Conservation (phyloP, 352 stramenopile genomes). For the Detonula confervacea region DNA sequence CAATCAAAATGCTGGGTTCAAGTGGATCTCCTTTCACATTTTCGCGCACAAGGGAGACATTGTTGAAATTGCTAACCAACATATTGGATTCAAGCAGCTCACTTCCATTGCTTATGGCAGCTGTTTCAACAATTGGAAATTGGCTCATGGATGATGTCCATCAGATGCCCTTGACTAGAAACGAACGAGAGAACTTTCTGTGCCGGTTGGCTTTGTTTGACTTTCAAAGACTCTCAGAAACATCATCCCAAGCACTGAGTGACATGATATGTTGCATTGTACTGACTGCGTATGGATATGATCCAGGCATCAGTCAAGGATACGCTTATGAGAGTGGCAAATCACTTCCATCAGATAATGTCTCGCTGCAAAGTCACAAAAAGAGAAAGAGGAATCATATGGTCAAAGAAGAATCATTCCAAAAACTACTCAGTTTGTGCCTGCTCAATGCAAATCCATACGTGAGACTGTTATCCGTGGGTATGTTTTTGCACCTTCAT, state of each 20-base stretch:
- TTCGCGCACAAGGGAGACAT: slow-evolving; percentile 63
- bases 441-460: slow-evolving; percentile 52
- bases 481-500: slow-evolving; percentile 35
- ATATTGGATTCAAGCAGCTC: slow-evolving; percentile 79
- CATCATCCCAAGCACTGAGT: slow-evolving; percentile 67
- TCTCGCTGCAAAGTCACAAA: background rate
- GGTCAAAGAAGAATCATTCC: slow-evolving; percentile 30
- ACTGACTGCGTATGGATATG: slow-evolving; percentile 48
- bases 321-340: slow-evolving; percentile 34
- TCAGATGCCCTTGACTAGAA: slow-evolving; percentile 66
- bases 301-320: slow-evolving; percentile 26
- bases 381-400: slow-evolving; percentile 6
- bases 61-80: slow-evolving; percentile 66
- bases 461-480: slow-evolving; percentile 33
- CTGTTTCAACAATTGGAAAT: slow-evolving; percentile 67
- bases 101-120: slow-evolving; percentile 73
- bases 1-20: slow-evolving; percentile 62
- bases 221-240: slow-evolving; percentile 68
- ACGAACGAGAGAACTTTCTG: slow-evolving; percentile 76
- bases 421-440: slow-evolving; percentile 47
- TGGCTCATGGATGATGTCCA: slow-evolving; percentile 61
- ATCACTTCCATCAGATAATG: background rate
- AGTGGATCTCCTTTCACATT: slow-evolving; percentile 68
- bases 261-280: slow-evolving; percentile 76
- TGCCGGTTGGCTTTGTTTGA: slow-evolving; percentile 74